Conservation (phyloP, 768 basidiomycete genomes). For the Myochromella boudieri region DNA sequence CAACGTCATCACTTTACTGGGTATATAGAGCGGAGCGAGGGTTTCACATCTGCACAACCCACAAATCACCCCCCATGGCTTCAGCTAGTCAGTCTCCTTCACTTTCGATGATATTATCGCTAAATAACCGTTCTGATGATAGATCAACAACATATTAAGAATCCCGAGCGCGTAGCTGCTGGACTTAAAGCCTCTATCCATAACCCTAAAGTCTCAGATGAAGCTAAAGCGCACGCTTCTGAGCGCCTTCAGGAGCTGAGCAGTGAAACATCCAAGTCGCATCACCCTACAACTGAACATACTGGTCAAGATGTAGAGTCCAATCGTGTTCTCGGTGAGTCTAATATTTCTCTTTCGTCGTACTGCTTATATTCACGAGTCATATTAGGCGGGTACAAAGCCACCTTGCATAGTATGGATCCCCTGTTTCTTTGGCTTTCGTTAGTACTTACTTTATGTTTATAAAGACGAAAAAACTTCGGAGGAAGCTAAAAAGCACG, state of each 20-base stretch:
- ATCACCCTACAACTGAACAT: neutral
- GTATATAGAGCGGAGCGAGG: too few species aligned
- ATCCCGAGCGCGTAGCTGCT: constrained; percentile 47
- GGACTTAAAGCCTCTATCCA: constrained; percentile 55
- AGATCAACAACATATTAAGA: constrained; percentile 32
- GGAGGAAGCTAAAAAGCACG: constrained; percentile 50
- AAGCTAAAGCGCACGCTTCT: constrained; percentile 47
- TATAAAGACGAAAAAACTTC: constrained; percentile 44
- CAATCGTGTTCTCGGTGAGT: constrained; percentile 15
- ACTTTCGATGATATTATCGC: too few species aligned
- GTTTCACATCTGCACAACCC: too few species aligned
- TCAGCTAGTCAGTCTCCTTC: constrained; percentile 4
- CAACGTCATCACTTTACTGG: too few species aligned
- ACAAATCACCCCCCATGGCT: too few species aligned
- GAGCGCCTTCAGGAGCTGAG: constrained; percentile 36
- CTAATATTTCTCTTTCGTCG: neutral
- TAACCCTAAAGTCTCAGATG: constrained; percentile 54
- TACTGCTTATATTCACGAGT: neutral
- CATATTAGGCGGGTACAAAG: constrained; percentile 46
- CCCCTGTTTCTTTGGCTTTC: neutral
- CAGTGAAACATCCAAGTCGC: neutral
- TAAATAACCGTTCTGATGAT: neutral
- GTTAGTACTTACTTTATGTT: neutral
- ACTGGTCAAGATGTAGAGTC: constrained; percentile 1
- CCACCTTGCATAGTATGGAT: constrained; percentile 43